Evolutionary conservation across 495 filamentous ascomycete species (phyloP).

Genomic region (Xanthoparmelia taractica): DNA sequence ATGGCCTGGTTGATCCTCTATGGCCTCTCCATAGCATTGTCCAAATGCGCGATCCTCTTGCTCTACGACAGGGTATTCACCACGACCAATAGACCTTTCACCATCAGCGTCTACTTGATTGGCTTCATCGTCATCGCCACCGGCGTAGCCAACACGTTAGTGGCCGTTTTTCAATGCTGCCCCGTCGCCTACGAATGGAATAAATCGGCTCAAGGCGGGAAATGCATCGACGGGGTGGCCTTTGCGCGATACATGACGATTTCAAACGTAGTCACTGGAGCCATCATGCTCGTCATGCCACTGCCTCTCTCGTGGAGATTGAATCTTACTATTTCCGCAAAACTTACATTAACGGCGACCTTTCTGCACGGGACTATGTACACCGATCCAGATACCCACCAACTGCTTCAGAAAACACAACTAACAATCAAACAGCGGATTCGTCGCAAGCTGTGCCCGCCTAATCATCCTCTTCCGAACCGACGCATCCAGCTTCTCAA

Average conservation of each 20-base stretch:
- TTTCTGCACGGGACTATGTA: conserved; percentile 41
- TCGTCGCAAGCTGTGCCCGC: conserved; percentile 32
- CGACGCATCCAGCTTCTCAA: conserved; percentile 2
- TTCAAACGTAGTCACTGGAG: conserved; percentile 33
- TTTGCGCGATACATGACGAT: conserved; percentile 30
- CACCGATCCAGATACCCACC: conserved; percentile 8
- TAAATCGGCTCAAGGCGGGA: conserved; percentile 19
- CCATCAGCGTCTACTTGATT: conserved; percentile 19
- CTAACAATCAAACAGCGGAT: conserved; percentile 24
- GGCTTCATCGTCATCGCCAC: conserved; percentile 20
- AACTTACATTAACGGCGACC: conserved; percentile 36
- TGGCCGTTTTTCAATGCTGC: conserved; percentile 25
- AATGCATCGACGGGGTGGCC: conserved; percentile 28
- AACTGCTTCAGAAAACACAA: neutral
- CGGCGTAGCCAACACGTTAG: conserved; percentile 19
- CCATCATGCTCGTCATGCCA: conserved; percentile 32
- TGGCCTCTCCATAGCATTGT: conserved; percentile 30
- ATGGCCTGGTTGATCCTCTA: conserved; percentile 29
- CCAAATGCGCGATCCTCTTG: conserved; percentile 36
- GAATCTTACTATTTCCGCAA: conserved; percentile 31
- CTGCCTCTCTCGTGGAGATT: conserved; percentile 33
- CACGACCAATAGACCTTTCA: conserved; percentile 29
- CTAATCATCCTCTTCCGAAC: conserved; percentile 31
- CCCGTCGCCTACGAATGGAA: conserved; percentile 26
- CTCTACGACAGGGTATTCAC: conserved; percentile 38